Conservation (phyloP, 768 basidiomycete genomes). For the Hysterangium stoloniferum region DNA sequence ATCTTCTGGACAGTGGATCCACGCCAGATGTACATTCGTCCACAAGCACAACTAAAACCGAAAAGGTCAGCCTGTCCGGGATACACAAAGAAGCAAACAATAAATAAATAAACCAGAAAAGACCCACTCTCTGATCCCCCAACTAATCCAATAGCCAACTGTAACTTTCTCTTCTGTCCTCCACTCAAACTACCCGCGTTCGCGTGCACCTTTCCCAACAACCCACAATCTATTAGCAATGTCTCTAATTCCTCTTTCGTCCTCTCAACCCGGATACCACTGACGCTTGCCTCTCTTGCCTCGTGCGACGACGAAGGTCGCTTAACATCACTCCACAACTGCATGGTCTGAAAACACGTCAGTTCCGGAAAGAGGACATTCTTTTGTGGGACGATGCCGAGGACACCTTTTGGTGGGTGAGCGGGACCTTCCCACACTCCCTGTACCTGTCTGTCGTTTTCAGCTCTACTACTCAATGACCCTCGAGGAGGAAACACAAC, state of each 20-base stretch:
- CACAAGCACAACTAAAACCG: conserved; percentile 20
- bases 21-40: conserved; percentile 59
- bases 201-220: conserved; percentile 58
- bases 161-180: conserved; percentile 77
- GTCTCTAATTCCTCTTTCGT: conserved; percentile 53
- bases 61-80: conserved; percentile 6
- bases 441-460: conserved; percentile 26
- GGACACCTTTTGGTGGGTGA: conserved; percentile 31
- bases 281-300: conserved; percentile 23
- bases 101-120: neutral
- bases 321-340: conserved; percentile 69
- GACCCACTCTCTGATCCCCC: conserved; percentile 62
- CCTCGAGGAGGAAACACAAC: conserved; percentile 30
- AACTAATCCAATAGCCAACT: conserved; percentile 72
- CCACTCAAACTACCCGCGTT: conserved; percentile 64
- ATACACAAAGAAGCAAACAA: neutral
- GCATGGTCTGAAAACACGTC: conserved; percentile 63
- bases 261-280: neutral
- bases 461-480: neutral
- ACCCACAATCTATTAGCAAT: conserved; percentile 62
- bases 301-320: conserved; percentile 26
- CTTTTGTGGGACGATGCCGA: conserved; percentile 79
- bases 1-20: conserved; percentile 70
- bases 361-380: conserved; percentile 77
- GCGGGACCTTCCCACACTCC: conserved; percentile 39